Conservation (phyloP, 2,329 filamentous ascomycete genomes). For the Phoma herbarum region DNA sequence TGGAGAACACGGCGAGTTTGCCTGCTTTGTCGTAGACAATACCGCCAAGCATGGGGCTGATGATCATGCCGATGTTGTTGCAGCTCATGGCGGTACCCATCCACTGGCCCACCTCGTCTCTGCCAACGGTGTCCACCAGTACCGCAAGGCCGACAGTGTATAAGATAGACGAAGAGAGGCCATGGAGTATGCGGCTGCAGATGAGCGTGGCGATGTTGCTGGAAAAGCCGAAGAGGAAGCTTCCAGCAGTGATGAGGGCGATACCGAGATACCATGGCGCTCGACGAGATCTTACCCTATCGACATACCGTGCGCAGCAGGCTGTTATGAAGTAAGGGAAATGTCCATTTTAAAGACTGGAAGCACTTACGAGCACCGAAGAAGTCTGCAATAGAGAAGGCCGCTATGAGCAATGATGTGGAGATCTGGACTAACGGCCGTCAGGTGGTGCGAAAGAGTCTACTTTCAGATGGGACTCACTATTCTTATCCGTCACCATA, state of each 20-base stretch:
- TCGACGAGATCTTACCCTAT: slow-evolving; percentile 20
- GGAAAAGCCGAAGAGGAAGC: slow-evolving; percentile 24
- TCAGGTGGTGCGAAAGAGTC: too few relatives aligned
- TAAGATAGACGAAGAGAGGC: slow-evolving; percentile 25
- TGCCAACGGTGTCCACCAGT: slow-evolving; percentile 23
- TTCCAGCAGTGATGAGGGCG: slow-evolving; percentile 22
- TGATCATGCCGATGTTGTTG: slow-evolving; percentile 27
- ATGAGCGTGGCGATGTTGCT: slow-evolving; percentile 24
- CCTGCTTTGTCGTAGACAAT: slow-evolving; percentile 26
- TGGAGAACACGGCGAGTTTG: slow-evolving; percentile 12
- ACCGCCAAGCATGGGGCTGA: slow-evolving; percentile 27
- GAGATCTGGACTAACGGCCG: not conserved
- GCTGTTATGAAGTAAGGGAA: slow-evolving; percentile 1
- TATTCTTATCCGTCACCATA: not conserved
- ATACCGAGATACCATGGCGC: slow-evolving; percentile 25
- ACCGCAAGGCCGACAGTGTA: slow-evolving; percentile 29
- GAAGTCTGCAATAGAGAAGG: slow-evolving; percentile 2
- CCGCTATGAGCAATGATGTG: slow-evolving; percentile 2
- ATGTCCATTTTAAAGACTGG: not conserved
- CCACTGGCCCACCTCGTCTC: slow-evolving; percentile 26
- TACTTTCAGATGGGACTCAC: too few relatives aligned
- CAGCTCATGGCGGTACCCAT: slow-evolving; percentile 28
- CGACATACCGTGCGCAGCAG: slow-evolving; percentile 26
- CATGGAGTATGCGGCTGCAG: slow-evolving; percentile 25
- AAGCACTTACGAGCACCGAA: slow-evolving; percentile 1